These are phyloP conservation scores for Plantago lanceolata DNA, from an alignment of 305 asterid genomes.

Conservation along the genomic window DNA sequence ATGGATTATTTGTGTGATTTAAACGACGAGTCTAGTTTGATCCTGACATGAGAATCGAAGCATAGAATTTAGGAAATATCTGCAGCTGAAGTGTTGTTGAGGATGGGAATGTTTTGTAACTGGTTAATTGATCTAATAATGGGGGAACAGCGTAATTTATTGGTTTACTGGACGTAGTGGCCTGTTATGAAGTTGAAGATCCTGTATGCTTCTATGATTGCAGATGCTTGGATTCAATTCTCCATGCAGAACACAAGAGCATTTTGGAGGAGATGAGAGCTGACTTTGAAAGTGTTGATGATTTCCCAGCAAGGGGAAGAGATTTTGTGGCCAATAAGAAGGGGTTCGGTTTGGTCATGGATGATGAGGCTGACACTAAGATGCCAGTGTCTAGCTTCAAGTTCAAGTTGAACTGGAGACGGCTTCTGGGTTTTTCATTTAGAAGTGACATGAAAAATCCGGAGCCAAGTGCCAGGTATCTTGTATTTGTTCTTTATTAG, in stretches of 20 bases:
- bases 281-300: slow-evolving; percentile 45
- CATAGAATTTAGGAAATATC: neutral
- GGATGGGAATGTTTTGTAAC: too few relatives aligned
- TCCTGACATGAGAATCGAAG: neutral
- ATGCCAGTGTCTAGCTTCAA: slow-evolving; percentile 26
- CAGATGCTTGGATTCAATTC: slow-evolving; percentile 83
- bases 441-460: slow-evolving; percentile 22
- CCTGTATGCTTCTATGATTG: slow-evolving; percentile 22
- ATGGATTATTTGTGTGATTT: too few relatives aligned
- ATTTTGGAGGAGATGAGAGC: slow-evolving; percentile 80
- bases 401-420: slow-evolving; percentile 32
- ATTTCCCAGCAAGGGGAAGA: slow-evolving; percentile 27
- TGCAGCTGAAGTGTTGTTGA: neutral
- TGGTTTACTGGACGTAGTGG: neutral
- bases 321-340: slow-evolving; percentile 23
- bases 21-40: too few relatives aligned
- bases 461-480: slow-evolving; percentile 39
- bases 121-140: neutral
- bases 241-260: slow-evolving; percentile 84
- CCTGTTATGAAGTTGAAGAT: neutral
- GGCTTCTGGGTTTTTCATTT: slow-evolving; percentile 25
- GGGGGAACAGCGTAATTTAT: too few relatives aligned
- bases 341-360: slow-evolving; percentile 27
- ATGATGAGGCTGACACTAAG: slow-evolving; percentile 28
- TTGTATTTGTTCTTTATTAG: slow-evolving; percentile 8